phyloP scores from a whole-genome alignment of 2,329 filamentous ascomycete genomes.

The Diaporthe ilicicola region DNA sequence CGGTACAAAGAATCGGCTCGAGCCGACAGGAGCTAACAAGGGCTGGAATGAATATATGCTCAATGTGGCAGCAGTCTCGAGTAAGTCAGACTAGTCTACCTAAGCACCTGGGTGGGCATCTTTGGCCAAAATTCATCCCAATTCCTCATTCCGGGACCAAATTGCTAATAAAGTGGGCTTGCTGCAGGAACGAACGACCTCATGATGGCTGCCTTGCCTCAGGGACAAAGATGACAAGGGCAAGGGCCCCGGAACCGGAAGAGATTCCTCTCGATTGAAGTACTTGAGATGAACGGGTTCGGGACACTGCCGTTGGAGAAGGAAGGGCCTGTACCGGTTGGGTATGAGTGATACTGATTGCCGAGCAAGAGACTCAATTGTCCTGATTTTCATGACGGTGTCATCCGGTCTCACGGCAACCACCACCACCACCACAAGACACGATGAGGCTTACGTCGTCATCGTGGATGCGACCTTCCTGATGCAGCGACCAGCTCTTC shows the following conservation, averaged over 20 bases:
- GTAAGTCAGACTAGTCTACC: neutral
- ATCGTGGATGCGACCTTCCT: neutral
- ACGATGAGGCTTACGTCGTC: neutral
- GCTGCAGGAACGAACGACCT: neutral
- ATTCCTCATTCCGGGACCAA: neutral
- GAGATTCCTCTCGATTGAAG: no score
- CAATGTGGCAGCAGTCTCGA: neutral
- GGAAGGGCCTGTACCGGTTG: neutral
- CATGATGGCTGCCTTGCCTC: neutral
- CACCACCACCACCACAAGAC: neutral
- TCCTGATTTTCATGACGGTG: neutral
- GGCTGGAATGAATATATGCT: neutral
- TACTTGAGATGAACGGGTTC: no score
- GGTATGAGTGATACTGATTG: neutral
- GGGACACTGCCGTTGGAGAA: no score
- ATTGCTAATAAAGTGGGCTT: neutral
- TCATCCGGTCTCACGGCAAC: neutral
- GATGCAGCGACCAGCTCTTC: neutral
- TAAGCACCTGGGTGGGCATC: neutral
- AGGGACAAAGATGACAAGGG: neutral
- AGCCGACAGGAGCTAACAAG: neutral
- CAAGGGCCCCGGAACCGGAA: no score
- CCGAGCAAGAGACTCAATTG: constrained; percentile 15
- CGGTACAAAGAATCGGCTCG: neutral
- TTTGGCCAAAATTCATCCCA: no score